Evolutionary conservation across 441 rosid species (phyloP).

Genomic region (Corymbia calophylla): DNA sequence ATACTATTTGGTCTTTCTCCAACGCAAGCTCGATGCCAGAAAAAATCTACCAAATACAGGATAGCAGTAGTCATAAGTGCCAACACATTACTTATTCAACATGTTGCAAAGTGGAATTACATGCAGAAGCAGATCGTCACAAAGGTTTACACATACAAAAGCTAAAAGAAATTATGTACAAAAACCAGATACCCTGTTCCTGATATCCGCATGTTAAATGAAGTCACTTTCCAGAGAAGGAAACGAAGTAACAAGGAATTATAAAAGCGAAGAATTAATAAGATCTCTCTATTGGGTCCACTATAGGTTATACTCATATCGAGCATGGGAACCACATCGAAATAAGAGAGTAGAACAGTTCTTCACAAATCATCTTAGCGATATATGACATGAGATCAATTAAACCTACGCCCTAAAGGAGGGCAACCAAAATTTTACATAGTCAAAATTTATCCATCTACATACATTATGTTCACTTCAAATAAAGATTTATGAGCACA

Average conservation of each 20-base stretch:
- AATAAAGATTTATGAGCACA: background rate
- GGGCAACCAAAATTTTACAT: background rate
- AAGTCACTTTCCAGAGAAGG: background rate
- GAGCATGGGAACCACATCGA: background rate
- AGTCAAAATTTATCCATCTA: background rate
- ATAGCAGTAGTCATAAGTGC: background rate
- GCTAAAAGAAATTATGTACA: background rate
- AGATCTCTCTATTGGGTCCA: background rate
- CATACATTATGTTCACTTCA: background rate
- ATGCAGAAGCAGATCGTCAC: background rate
- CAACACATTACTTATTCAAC: background rate
- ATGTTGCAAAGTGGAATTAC: background rate
- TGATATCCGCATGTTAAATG: background rate
- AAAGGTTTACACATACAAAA: background rate
- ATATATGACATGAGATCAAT: background rate
- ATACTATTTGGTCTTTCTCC: constrained; percentile 24
- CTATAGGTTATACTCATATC: background rate
- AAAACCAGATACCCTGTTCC: background rate
- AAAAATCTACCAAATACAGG: constrained; percentile 37
- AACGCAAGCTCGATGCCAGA: constrained; percentile 27
- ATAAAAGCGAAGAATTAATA: background rate
- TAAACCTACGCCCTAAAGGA: background rate
- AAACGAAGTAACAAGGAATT: background rate
- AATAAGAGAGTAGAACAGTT: background rate
- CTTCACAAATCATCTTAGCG: background rate